Evolutionary conservation across 768 basidiomycete genomes (phyloP).

Genomic region (Auriculariales sp.): DNA sequence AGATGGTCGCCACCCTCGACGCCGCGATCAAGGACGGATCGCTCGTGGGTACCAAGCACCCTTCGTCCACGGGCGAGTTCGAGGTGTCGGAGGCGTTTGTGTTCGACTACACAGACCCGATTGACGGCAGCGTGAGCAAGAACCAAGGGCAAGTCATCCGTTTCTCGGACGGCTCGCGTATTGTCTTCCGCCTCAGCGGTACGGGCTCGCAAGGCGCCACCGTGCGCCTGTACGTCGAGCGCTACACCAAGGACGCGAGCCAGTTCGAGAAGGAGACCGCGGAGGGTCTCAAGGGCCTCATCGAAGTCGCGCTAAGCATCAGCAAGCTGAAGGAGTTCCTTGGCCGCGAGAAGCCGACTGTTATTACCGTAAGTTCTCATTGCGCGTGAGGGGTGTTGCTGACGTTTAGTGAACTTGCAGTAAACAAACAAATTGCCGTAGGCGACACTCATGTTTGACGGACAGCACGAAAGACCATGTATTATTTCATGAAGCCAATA

Average conservation of each 20-base stretch:
- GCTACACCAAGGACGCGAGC: conserved; percentile 49
- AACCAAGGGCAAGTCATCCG: conserved; percentile 93
- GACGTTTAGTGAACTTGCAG: too few relatives aligned
- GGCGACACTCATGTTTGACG: too few relatives aligned
- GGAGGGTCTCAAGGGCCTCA: conserved; percentile 85
- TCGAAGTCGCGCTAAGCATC: conserved; percentile 83
- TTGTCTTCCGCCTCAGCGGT: conserved; percentile 91
- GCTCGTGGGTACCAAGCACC: conserved; percentile 54
- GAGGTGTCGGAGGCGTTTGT: conserved; percentile 63
- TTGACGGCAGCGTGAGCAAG: conserved; percentile 81
- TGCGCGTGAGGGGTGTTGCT: too few relatives aligned
- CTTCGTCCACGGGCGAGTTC: conserved; percentile 56
- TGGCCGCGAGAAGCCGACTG: conserved; percentile 81
- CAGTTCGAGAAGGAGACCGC: conserved; percentile 42
- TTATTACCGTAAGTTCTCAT: conserved; percentile 71
- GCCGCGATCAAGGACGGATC: conserved; percentile 48
- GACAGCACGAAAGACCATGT: too few relatives aligned
- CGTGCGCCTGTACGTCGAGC: conserved; percentile 90
- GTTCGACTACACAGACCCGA: conserved; percentile 98
- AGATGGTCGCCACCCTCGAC: conserved; percentile 69
- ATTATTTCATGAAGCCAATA: too few relatives aligned
- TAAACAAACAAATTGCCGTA: too few relatives aligned
- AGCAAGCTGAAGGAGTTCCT: conserved; percentile 78
- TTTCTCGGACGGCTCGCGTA: conserved; percentile 83
- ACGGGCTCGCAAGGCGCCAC: conserved; percentile 96